Evolutionary conservation across 495 filamentous ascomycete species (phyloP).

Genomic region (Neurospora sp.): DNA sequence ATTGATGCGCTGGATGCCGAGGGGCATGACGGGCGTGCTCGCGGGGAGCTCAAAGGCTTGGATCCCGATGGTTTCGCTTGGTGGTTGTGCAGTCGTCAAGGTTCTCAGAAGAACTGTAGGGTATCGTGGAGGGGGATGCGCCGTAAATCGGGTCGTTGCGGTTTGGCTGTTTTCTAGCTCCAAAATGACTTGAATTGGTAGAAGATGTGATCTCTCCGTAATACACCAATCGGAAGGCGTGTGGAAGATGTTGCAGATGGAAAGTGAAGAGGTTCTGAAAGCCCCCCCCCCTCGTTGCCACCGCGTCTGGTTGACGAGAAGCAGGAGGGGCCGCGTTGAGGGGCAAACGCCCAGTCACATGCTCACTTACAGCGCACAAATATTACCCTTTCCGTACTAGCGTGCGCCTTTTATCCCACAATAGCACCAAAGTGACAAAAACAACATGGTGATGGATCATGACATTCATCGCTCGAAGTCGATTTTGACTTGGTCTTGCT

Average conservation of each 20-base stretch:
- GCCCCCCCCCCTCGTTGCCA: background rate
- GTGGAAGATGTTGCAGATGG: too few species aligned
- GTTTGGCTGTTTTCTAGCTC: too few species aligned
- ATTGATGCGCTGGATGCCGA: slow-evolving; percentile 60
- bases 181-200: too few species aligned
- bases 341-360: background rate
- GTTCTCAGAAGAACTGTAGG: too few species aligned
- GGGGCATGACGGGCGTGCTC: slow-evolving; percentile 41
- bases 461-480: background rate
- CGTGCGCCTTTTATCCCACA: background rate
- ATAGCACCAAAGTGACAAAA: background rate
- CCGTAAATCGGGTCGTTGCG: background rate
- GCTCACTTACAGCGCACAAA: background rate
- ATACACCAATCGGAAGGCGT: too few species aligned
- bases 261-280: background rate
- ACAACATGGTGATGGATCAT: background rate
- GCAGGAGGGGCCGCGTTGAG: background rate
- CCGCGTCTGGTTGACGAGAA: background rate
- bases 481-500: background rate
- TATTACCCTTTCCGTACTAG: background rate
- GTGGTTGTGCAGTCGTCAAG: background rate
- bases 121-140: too few species aligned
- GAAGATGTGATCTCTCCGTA: too few species aligned
- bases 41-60: background rate
- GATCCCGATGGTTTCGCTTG: background rate